A percentile compares a stretch with the other conserved stretches of the same genome.
Conservation (phyloP, 805 yeast species). For the Starmera caribaea region DNA sequence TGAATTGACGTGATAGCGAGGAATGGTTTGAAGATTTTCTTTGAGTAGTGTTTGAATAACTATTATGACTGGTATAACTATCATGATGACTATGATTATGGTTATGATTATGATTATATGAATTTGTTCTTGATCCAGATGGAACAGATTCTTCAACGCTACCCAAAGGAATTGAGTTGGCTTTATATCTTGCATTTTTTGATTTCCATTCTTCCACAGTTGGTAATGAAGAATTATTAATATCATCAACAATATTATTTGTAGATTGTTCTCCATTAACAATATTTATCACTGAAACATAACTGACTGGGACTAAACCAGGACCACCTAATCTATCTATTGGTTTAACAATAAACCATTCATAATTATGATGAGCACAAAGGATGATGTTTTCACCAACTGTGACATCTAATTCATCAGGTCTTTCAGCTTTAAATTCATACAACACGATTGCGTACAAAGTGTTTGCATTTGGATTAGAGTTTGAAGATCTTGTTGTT, state of each 20-base stretch:
- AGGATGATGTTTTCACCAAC: slow-evolving; percentile 87
- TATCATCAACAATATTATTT: slow-evolving; percentile 45
- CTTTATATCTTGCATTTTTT: slow-evolving; percentile 85
- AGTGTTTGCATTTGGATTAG: slow-evolving; percentile 24
- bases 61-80: not conserved
- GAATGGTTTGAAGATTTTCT: slow-evolving; percentile 4
- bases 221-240: slow-evolving; percentile 66
- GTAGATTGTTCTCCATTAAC: slow-evolving; percentile 50
- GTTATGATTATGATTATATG: slow-evolving; percentile 1
- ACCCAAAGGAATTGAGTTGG: slow-evolving; percentile 72
- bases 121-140: not conserved
- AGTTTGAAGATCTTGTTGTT: slow-evolving; percentile 11
- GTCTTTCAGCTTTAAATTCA: slow-evolving; percentile 67
- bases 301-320: slow-evolving; percentile 88
- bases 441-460: slow-evolving; percentile 80
- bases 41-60: slow-evolving; percentile 1
- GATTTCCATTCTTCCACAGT: slow-evolving; percentile 94
- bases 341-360: slow-evolving; percentile 98
- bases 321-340: slow-evolving; percentile 95
- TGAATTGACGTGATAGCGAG: slow-evolving; percentile 7
- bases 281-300: slow-evolving; percentile 78
- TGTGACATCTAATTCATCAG: slow-evolving; percentile 76
- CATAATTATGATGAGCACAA: slow-evolving; percentile 93
- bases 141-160: slow-evolving; percentile 30
- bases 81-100: slow-evolving; percentile 3